These are phyloP conservation scores for Fusarium scirpi DNA, from an alignment of 2,329 filamentous ascomycete species.

Conservation along the genomic window DNA sequence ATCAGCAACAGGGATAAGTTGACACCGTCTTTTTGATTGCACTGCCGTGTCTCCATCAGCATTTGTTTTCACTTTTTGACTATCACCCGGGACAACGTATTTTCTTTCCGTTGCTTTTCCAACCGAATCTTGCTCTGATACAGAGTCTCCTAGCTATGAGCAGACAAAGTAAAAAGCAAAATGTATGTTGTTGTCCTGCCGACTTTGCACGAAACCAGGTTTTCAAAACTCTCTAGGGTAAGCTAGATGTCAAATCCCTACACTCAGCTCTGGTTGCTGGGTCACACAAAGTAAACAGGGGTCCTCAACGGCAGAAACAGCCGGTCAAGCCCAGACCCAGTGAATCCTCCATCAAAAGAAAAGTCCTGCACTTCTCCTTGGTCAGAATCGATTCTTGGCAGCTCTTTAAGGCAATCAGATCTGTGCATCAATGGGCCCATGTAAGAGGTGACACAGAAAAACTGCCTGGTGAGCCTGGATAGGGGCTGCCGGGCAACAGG, in stretches of 20 bases:
- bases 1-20: slow-evolving; percentile 22
- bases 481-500: slow-evolving; percentile 36
- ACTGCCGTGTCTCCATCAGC: slow-evolving; percentile 3
- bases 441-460: slow-evolving; percentile 21
- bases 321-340: slow-evolving; percentile 7
- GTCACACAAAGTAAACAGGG: slow-evolving; percentile 23
- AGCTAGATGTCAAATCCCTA: background rate
- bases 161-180: background rate
- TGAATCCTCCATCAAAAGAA: slow-evolving; percentile 8
- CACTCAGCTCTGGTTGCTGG: slow-evolving; percentile 26
- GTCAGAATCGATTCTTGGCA: slow-evolving; percentile 17
- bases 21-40: background rate
- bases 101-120: too few species aligned
- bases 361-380: slow-evolving; percentile 17
- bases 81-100: background rate
- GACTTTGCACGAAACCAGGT: background rate
- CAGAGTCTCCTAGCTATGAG: background rate
- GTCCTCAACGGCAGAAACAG: slow-evolving; percentile 9
- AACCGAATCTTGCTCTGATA: rapidly evolving
- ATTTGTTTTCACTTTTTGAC: background rate
- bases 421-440: slow-evolving; percentile 17
- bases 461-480: background rate
- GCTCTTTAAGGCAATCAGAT: slow-evolving; percentile 11
- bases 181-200: background rate
- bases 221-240: background rate